phyloP scores from a whole-genome alignment of 2,329 filamentous ascomycete genomes.

The Ophioceras dolichostomum region DNA sequence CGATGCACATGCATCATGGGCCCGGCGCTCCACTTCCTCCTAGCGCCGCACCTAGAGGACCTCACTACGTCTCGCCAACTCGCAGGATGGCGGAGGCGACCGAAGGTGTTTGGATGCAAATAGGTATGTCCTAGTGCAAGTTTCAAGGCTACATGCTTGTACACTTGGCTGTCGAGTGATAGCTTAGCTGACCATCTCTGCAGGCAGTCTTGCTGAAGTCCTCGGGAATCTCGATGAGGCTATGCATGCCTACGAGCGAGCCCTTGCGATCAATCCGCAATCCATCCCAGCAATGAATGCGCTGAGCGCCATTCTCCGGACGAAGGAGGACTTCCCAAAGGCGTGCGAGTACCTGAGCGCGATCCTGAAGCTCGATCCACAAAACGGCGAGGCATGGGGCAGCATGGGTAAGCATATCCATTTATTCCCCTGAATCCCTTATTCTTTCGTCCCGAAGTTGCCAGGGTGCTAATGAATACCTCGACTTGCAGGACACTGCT shows the following conservation, averaged over 20 bases:
- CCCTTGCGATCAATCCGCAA: slow-evolving; percentile 74
- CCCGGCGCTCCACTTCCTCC: slow-evolving; percentile 38
- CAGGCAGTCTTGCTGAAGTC: slow-evolving; percentile 76
- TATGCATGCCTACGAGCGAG: slow-evolving; percentile 81
- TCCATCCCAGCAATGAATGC: slow-evolving; percentile 89
- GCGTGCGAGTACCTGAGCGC: slow-evolving; percentile 87
- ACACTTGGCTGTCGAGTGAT: slow-evolving; percentile 11
- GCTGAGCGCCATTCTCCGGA: slow-evolving; percentile 82
- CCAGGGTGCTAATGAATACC: slow-evolving; percentile 6
- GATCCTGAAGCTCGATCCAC: slow-evolving; percentile 78
- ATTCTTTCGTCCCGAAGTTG: too few relatives aligned
- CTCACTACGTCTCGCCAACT: slow-evolving; percentile 46
- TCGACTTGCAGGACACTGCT: slow-evolving; percentile 66
- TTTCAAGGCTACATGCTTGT: too few relatives aligned
- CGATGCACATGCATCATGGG: slow-evolving; percentile 53
- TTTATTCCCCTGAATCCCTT: too few relatives aligned
- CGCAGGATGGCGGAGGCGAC: slow-evolving; percentile 71
- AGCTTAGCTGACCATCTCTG: slow-evolving; percentile 9
- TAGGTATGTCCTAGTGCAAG: slow-evolving; percentile 49
- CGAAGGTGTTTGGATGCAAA: slow-evolving; percentile 82
- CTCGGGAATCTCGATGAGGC: slow-evolving; percentile 83
- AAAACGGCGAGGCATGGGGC: slow-evolving; percentile 93
- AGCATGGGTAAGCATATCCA: slow-evolving; percentile 55
- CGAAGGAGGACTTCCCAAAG: slow-evolving; percentile 85
- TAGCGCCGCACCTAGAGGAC: slow-evolving; percentile 26